Base-by-base conservation (phyloP, 306 rosid species). In the Abrus pulchellus region DNA sequence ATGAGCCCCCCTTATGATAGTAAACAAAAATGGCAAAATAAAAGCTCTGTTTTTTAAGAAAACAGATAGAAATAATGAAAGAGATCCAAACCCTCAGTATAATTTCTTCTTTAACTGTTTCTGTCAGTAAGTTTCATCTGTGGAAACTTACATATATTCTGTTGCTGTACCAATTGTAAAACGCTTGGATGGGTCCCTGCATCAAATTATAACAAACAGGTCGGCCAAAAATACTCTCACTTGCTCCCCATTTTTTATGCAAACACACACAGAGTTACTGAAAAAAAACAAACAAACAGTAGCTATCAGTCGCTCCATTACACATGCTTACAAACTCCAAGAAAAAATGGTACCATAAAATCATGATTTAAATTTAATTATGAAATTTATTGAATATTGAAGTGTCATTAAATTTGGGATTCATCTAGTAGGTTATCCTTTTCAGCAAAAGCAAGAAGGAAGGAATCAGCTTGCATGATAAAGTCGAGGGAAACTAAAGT, bases 381-480 rank as follows among this genome's bases (percentile, higher is more conserved):
- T 43, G 49, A 53, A 73, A 44, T 7, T 32, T 6, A 54, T 9
- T 75, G 50, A 38, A 59, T 11, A 30, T 69, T 61, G 68, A 52
- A 61, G 62, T 6, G 50, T 69, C 61, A 56, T 66, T 55, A n/a
- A 34, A 72, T 75, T 66, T 52, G n/a, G 33, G 13, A 11, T 74
- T 44, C 6, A 47, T 67, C 12, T 72, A 14, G 32, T 80, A 72
- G 41, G 52, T 80, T 73, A 14, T 49, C 36, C 62, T 66, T 53
- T 73, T 81, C 67, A 50, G 38, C 44, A 75, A 63, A 43, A 55
- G 36, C 75, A 41, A 32, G 14, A 47, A 48, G 47, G 57, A 49
- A 47, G 56, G 47, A 67, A 49, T 61, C 53, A 5, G 9, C 74
- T 75, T 61, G 27, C 29, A 13, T 38, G 0, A 57, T 47, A 67